Evolutionary conservation across 2,329 filamentous ascomycete genomes (phyloP), one percentile per base, ranked within the genome.

Genomic region (Colletotrichum graminicola): DNA sequence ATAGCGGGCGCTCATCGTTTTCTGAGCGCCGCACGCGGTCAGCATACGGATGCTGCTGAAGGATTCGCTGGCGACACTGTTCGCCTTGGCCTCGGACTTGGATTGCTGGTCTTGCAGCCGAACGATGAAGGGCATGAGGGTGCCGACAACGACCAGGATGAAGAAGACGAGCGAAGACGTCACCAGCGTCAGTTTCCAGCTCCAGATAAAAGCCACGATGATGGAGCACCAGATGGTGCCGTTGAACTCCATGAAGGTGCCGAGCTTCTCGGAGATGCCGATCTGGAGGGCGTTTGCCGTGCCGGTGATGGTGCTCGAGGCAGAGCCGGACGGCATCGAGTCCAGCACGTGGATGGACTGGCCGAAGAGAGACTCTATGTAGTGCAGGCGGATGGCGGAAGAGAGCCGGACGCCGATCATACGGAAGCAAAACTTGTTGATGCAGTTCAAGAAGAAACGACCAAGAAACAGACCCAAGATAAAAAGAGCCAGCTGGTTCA

Each of bases 391-490:
- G 62, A 91, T 84, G 26, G 85, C 87, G 2, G 89, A 87, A 7
- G 89, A 91, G 74, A 91, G 84, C 34, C 89, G 85, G 67, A 91
- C 87, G 34, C 89, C 89, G 71, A 90, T 88, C 78, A 91, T 86
- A 26, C 89, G 87, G 74, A 90, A 90, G 56, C 83, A 82, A 75
- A 90, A 88, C 85, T 88, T 88, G 74, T 87, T 87, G 71, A 91
- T 81, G 74, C 93, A 94, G 72, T 87, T 88, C 51, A 93, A 81
- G 26, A 82, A 76, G 74, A 93, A 90, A 60, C 91, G 89, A 16
- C 83, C 91, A 51, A 94, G 79, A 78, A 94, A 94, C 11, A 94
- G 83, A 66, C 89, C 89, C 66, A 94, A 86, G 76, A 94, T 90
- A 78, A 90, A 93, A 0, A 94, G 81, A 79, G 87, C 79, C 71